These are phyloP conservation scores for Lippia alba DNA, from an alignment of 305 asterid genomes.

Conservation along the genomic window DNA sequence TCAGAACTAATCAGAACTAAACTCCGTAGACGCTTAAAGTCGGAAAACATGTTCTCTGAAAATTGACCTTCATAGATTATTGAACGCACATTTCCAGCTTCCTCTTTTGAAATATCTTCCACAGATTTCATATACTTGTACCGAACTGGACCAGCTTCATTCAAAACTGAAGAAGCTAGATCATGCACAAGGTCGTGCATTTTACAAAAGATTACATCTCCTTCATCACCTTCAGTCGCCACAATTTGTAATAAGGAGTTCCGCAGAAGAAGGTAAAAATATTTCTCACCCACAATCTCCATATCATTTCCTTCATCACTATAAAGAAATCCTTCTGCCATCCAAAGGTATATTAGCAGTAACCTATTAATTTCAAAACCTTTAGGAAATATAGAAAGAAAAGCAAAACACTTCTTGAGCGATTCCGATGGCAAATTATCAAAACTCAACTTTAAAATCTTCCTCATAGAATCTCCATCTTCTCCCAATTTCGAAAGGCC, in stretches of 20 bases:
- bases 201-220: neutral
- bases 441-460: neutral
- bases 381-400: slow-evolving; percentile 38
- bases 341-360: slow-evolving; percentile 40
- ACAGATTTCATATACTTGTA: neutral
- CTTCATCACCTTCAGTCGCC: neutral
- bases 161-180: too few species aligned
- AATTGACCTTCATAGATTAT: neutral
- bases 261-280: slow-evolving; percentile 29
- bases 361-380: slow-evolving; percentile 30
- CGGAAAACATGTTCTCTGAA: neutral
- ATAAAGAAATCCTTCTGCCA: slow-evolving; percentile 39
- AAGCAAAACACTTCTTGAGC: slow-evolving; percentile 44
- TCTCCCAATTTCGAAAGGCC: slow-evolving; percentile 1
- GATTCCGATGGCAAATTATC: neutral
- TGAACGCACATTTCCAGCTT: slow-evolving; percentile 26
- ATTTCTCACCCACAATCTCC: slow-evolving; percentile 30
- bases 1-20: neutral
- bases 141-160: slow-evolving; percentile 7
- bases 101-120: slow-evolving; percentile 1
- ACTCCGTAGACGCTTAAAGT: slow-evolving; percentile 25
- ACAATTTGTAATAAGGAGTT: slow-evolving; percentile 38
- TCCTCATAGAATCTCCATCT: slow-evolving; percentile 1
- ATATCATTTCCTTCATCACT: slow-evolving; percentile 6
- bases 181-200: slow-evolving; percentile 54